Evolutionary conservation across 176 grass and related monocot species (phyloP).

Genomic region (Bothriochloa decipiens): DNA sequence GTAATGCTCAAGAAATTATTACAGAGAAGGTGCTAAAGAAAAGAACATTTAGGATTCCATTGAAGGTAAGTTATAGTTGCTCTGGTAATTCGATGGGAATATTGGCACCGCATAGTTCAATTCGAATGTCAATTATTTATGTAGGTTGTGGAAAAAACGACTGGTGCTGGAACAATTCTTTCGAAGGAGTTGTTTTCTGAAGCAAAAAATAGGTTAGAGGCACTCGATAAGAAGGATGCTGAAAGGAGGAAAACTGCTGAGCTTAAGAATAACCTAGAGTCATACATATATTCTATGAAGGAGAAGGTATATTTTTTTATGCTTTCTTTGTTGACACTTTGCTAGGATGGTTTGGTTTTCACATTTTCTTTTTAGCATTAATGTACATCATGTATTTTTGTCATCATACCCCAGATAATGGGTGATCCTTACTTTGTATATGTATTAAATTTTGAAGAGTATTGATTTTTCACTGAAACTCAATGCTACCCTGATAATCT

Average conservation of each 20-base stretch:
- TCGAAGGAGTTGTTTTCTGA: slow-evolving; percentile 82
- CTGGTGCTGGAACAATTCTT: slow-evolving; percentile 67
- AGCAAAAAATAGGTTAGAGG: slow-evolving; percentile 90
- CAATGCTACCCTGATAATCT: background rate
- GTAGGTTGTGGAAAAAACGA: slow-evolving; percentile 78
- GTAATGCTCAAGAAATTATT: slow-evolving; percentile 58
- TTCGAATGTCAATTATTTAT: slow-evolving; percentile 21
- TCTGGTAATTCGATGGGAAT: slow-evolving; percentile 22
- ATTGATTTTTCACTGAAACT: background rate
- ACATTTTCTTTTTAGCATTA: slow-evolving; percentile 12
- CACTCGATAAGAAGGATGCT: slow-evolving; percentile 85
- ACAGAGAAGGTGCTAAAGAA: slow-evolving; percentile 92
- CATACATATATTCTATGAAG: slow-evolving; percentile 96
- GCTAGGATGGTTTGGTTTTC: background rate
- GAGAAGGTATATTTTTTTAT: slow-evolving; percentile 77
- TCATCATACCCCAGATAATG: background rate
- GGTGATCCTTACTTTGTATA: background rate
- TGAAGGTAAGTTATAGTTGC: slow-evolving; percentile 68
- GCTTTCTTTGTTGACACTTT: slow-evolving; percentile 18
- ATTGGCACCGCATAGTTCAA: slow-evolving; percentile 19
- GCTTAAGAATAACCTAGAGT: slow-evolving; percentile 92
- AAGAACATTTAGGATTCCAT: slow-evolving; percentile 94
- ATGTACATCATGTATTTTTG: background rate
- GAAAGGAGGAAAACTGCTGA: slow-evolving; percentile 92
- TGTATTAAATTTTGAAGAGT: background rate